phyloP scores from a whole-genome alignment of 179 eudicot species.

The Amaranthus tricolor region DNA sequence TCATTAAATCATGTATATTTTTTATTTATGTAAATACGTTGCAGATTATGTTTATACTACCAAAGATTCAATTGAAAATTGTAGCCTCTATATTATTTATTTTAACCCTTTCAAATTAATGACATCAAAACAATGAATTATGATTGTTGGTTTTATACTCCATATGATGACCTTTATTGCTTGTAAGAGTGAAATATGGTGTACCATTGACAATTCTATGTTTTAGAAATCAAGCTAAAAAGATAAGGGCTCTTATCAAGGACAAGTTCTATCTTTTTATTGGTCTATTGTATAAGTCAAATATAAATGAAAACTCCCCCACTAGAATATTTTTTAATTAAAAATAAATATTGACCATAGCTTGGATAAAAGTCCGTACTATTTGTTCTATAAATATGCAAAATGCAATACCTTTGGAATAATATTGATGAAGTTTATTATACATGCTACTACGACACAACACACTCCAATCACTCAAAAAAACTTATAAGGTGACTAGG shows the following conservation, averaged over 20 bases:
- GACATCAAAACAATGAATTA: too few species aligned
- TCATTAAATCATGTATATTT: too few species aligned
- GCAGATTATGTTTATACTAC: too few species aligned
- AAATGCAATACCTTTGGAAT: not conserved
- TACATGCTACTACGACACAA: not conserved
- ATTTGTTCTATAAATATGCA: slow-evolving; percentile 5
- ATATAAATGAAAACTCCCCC: slow-evolving; percentile 23
- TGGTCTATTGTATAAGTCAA: slow-evolving; percentile 23
- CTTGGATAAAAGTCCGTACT: not conserved
- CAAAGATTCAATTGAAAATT: too few species aligned
- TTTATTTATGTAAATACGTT: too few species aligned
- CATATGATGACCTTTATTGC: slow-evolving; percentile 19
- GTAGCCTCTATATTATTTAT: too few species aligned
- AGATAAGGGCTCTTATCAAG: slow-evolving; percentile 21
- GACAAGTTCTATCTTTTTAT: slow-evolving; percentile 3
- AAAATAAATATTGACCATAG: not conserved
- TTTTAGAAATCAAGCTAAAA: not conserved
- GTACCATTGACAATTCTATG: slow-evolving; percentile 28
- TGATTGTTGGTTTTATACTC: not conserved
- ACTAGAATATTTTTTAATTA: not conserved
- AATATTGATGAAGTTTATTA: not conserved
- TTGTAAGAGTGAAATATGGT: slow-evolving; percentile 28
- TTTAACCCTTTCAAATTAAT: too few species aligned
- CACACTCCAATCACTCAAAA: not conserved
- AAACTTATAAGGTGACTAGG: not conserved